Evolutionary conservation across 1,284 basidiomycete genomes (phyloP).

Genomic region (Fomitopsis schrenkii): DNA sequence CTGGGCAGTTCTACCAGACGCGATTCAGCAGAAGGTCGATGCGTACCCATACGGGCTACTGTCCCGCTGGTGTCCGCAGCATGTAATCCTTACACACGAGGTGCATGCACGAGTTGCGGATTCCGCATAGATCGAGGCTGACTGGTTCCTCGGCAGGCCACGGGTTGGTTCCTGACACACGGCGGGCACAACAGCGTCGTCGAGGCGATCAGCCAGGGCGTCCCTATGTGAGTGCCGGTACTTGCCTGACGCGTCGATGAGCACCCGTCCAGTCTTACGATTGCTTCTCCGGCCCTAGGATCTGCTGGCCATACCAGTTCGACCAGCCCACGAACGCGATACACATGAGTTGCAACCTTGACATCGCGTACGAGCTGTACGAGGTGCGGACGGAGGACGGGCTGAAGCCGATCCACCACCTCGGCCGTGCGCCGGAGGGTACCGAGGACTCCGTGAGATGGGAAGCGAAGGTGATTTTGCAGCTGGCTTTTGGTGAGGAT

Average conservation of each 20-base stretch:
- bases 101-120: constrained; percentile 4
- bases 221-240: constrained; percentile 4
- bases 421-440: not conserved
- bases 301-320: constrained; percentile 23
- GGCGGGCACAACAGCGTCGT: constrained; percentile 12
- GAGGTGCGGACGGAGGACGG: constrained; percentile 22
- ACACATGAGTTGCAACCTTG: constrained; percentile 15
- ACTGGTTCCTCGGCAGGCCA: constrained; percentile 1
- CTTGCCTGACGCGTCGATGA: not conserved
- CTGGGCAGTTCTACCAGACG: constrained; percentile 9
- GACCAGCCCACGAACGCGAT: constrained; percentile 23
- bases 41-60: constrained; percentile 13
- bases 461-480: not conserved
- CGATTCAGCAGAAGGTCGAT: constrained; percentile 10
- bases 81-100: constrained; percentile 17
- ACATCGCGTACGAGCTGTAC: constrained; percentile 23
- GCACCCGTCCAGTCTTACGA: not conserved
- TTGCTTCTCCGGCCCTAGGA: constrained; percentile 11
- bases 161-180: constrained; percentile 14
- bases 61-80: constrained; percentile 18
- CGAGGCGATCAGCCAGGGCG: constrained; percentile 8
- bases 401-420: constrained; percentile 8
- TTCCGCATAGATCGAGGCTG: not conserved
- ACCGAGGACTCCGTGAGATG: not conserved
- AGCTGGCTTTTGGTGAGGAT: not conserved